Percentiles rank a stretch among this genome's conserved stretches.
These are phyloP conservation scores for Cercospora brassicicola DNA, from an alignment of 2,329 filamentous ascomycete species.

Conservation along the genomic window DNA sequence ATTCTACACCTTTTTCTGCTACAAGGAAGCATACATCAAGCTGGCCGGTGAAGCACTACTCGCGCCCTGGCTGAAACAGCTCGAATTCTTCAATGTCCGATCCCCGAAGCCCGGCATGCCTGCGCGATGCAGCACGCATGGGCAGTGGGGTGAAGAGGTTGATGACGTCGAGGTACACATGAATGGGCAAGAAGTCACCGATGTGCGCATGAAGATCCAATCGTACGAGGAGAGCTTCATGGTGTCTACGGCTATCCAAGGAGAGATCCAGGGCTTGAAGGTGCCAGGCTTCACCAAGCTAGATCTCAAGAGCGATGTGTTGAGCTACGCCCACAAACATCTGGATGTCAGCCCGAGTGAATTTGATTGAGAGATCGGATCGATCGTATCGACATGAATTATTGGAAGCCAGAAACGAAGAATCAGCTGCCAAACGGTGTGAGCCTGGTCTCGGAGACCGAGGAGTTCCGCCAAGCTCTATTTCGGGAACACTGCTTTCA, in stretches of 20 bases:
- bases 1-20: constrained; percentile 77
- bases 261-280: constrained; percentile 33
- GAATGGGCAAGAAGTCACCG: constrained; percentile 48
- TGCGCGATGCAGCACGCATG: constrained; percentile 47
- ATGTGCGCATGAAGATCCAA: constrained; percentile 59
- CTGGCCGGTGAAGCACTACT: constrained; percentile 76
- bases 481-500: background rate
- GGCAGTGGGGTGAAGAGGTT: constrained; percentile 49
- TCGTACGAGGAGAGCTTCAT: constrained; percentile 61
- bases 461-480: background rate
- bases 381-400: background rate
- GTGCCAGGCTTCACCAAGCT: constrained; percentile 38
- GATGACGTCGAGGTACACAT: constrained; percentile 54
- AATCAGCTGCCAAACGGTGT: background rate
- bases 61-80: constrained; percentile 67
- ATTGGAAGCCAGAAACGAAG: background rate
- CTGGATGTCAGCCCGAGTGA: constrained; percentile 26
- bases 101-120: constrained; percentile 53
- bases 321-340: constrained; percentile 32
- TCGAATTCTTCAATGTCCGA: constrained; percentile 67
- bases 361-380: constrained; percentile 21
- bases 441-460: background rate
- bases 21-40: constrained; percentile 80
- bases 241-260: constrained; percentile 56
- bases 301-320: constrained; percentile 35